Percentiles rank a stretch among this genome's conserved stretches.
These are phyloP conservation scores for Talaromyces sp. DNA, from an alignment of 2,329 filamentous ascomycete species.

Conservation along the genomic window DNA sequence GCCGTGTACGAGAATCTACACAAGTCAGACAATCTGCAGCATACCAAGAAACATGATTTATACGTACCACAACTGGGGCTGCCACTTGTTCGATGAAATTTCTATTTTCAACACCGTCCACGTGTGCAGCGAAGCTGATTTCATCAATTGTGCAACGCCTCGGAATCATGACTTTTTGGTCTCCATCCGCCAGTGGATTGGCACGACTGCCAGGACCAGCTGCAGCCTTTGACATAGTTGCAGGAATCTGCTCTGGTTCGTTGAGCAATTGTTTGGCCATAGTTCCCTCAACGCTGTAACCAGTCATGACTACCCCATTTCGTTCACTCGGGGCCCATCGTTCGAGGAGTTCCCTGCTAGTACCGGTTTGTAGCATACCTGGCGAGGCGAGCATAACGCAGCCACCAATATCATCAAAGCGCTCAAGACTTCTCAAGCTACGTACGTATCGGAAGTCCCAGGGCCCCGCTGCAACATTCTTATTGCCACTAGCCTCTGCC, in stretches of 20 bases:
- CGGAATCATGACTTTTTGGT: conserved; percentile 87
- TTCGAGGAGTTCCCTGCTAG: conserved; percentile 86
- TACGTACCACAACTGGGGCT: conserved; percentile 83
- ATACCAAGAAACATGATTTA: not conserved
- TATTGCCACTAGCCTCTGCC: conserved; percentile 75
- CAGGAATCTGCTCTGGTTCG: conserved; percentile 90
- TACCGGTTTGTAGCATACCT: conserved; percentile 96
- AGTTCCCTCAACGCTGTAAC: conserved; percentile 96
- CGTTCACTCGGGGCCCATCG: conserved; percentile 93
- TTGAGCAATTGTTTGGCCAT: conserved; percentile 96
- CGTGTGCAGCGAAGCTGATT: conserved; percentile 92
- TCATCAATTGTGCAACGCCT: conserved; percentile 89
- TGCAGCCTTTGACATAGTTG: conserved; percentile 72
- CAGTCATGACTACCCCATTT: conserved; percentile 97
- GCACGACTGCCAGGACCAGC: conserved; percentile 52
- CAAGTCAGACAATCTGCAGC: not conserved
- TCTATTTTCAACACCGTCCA: conserved; percentile 90
- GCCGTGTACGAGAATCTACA: conserved; percentile 86
- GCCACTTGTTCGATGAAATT: conserved; percentile 94
- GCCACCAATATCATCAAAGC: conserved; percentile 90
- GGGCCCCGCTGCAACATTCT: conserved; percentile 63
- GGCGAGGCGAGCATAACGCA: conserved; percentile 97
- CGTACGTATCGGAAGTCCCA: conserved; percentile 97
- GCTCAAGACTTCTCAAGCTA: conserved; percentile 83
- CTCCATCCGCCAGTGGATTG: conserved; percentile 55